Evolutionary conservation across 768 basidiomycete species (phyloP), one percentile per base, ranked within the genome.

Genomic region (Xanthoconium purpureum): DNA sequence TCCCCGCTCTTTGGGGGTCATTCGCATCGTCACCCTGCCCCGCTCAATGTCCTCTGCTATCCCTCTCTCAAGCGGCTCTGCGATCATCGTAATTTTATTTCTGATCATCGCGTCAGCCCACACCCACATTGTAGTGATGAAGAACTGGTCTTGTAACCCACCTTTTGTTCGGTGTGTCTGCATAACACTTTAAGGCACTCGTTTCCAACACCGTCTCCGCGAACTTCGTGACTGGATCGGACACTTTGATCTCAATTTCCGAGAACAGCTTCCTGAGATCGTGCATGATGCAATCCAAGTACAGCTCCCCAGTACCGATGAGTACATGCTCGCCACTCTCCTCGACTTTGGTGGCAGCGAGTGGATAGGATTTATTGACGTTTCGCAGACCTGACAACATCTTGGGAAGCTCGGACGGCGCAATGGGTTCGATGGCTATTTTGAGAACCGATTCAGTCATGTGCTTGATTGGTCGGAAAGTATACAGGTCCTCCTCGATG

Each of bases 231-330:
- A 98, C 94, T 2, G 97, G 97, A 77, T 99, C 97, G 24, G 96
- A 98, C 14, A 98, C 94, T 78, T 99, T 99, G 80, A 99, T 98
- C 79, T 99, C 97, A 63, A 98, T 97, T 77, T 99, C 97, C 32
- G 94, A 87, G 75, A 96, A 99, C 57, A 98, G 68, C 58, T 81
- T 84, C 58, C 97, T 80, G 49, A 99, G 75, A 73, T 99, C 97
- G 66, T 99, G 96, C 87, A 99, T 87, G 44, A 96, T 90, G 60
- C 89, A 96, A 70, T 99, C 97, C 65, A 99, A 78, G 74, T 96
- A 98, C 49, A 99, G 77, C 69, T 99, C 97, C 48, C 97, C 97
- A 2, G 97, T 98, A 50, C 97, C 97, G 60, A 98, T 85, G 58
- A 99, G 75, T 56, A 99, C 91, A 70, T 99, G 97, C 70, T 99